Base-by-base conservation (phyloP, 2,329 filamentous ascomycete species). In the Aspergillus neoniger region DNA sequence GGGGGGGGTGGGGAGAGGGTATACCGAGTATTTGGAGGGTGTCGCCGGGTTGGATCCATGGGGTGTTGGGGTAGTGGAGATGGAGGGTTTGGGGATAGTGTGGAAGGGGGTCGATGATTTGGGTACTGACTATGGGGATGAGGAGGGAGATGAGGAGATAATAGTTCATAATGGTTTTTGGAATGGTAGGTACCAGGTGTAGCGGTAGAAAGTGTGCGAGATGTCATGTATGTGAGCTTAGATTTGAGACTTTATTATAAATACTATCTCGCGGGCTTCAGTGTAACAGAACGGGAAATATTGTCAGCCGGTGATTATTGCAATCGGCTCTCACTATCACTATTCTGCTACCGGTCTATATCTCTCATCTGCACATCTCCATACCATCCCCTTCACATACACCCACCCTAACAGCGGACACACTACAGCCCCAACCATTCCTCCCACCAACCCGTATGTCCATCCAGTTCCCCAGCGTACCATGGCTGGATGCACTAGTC, bases 401-500 rank as follows among this genome's bases (percentile, higher is more conserved):
- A 71, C 67, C 15, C 64, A 14, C 5, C 57, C 10, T 4, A 71
- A n/a, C 32, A 70, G 41, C 12, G 65, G 68, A 53, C 28, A 61
- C 1, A 64, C 52, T 2, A 50, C 15, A 7, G 17, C 47, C 2
- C 61, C 2, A 14, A 70, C 52, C 14, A 38, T 44, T 2, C 55
- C 57, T 6, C 64, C 59, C 4, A 70, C 65, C 9, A 58, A 10
- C 12, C 15, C 57, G 41, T 71, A 72, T 1, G 67, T 69, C 55
- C 55, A 56, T 28, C 55, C 47, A 7, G 60, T 58, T 3, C 67
- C 69, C 17, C 65, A 48, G 3, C 9, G 38, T 2, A 57, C 14
- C n/a, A 70, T 67, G 32, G 68, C 50, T 1, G 69, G 70, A 44
- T 69, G 64, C 1, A 73, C 61, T 0, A 64, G 48, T 0, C 71